Evolutionary conservation across 192 early-diverging fungal genomes (phyloP).

Genomic region (Haplosporangium gracile): DNA sequence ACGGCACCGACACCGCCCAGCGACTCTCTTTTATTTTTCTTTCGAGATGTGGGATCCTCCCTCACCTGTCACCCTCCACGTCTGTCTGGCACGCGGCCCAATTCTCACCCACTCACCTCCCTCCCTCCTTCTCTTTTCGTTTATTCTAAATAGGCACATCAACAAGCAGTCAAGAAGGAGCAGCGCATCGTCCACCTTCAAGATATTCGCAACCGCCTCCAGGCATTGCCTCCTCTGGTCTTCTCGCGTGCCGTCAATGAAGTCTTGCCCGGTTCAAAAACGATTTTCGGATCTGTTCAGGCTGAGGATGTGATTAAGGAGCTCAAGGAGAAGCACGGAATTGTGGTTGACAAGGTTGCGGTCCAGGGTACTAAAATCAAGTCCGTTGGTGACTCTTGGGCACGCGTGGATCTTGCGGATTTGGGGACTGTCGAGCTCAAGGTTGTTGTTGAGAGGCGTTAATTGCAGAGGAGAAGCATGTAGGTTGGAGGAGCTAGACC

Average conservation of each 20-base stretch:
- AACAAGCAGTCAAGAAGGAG: conserved; percentile 49
- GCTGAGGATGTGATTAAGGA: conserved; percentile 56
- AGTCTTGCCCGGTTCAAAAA: conserved; percentile 50
- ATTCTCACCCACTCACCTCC: neutral
- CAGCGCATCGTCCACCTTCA: conserved; percentile 50
- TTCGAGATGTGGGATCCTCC: neutral
- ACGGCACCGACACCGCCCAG: neutral
- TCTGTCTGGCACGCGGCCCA: neutral
- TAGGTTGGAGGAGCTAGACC: neutral
- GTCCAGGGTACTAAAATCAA: conserved; percentile 54
- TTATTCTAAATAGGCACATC: conserved; percentile 16
- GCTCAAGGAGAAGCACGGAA: conserved; percentile 48
- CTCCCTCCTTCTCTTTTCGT: neutral
- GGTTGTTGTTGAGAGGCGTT: conserved; percentile 52
- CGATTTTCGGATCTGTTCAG: conserved; percentile 55
- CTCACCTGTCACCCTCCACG: neutral
- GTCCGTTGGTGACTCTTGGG: conserved; percentile 52
- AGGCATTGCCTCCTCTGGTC: conserved; percentile 36
- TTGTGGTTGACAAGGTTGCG: conserved; percentile 40
- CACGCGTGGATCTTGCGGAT: conserved; percentile 49
- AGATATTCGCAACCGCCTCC: conserved; percentile 41
- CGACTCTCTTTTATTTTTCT: neutral
- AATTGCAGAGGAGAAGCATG: neutral
- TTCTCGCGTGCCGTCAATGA: conserved; percentile 54
- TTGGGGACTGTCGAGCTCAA: conserved; percentile 45